These are phyloP conservation scores for Chamaenerion angustifolium DNA, from an alignment of 345 rosid species.

Conservation along the genomic window DNA sequence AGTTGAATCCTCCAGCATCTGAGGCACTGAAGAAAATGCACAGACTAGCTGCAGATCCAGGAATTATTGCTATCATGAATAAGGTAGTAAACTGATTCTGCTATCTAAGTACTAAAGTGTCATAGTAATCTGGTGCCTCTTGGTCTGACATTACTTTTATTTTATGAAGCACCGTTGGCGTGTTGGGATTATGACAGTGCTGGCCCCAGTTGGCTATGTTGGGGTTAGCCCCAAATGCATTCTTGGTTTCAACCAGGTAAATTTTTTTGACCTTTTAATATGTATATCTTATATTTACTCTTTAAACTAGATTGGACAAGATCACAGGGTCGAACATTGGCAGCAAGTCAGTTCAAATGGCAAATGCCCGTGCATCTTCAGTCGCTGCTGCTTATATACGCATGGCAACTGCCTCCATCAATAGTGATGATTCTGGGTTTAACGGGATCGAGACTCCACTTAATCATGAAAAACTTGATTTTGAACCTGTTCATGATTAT, in stretches of 20 bases:
- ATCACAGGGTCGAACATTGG: slow-evolving; percentile 71
- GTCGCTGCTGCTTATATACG: slow-evolving; percentile 83
- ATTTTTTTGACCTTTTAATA: background rate
- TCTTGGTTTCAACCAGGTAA: slow-evolving; percentile 89
- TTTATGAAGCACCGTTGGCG: slow-evolving; percentile 74
- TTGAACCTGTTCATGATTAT: slow-evolving; percentile 10
- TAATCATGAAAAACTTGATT: slow-evolving; percentile 5
- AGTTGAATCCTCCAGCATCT: too few species aligned
- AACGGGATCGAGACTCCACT: background rate
- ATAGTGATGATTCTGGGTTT: slow-evolving; percentile 38
- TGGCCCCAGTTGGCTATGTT: slow-evolving; percentile 97
- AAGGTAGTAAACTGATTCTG: too few species aligned
- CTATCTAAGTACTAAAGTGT: too few species aligned
- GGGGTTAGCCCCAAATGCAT: slow-evolving; percentile 80
- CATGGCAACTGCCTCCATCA: slow-evolving; percentile 19
- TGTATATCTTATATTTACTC: background rate
- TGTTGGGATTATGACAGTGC: slow-evolving; percentile 81
- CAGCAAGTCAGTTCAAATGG: slow-evolving; percentile 27
- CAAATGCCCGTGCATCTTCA: slow-evolving; percentile 61
- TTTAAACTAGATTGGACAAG: slow-evolving; percentile 69
- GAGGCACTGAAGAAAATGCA: too few species aligned
- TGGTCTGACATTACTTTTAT: too few species aligned
- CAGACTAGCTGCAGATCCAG: too few species aligned
- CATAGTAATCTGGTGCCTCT: too few species aligned
- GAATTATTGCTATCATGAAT: too few species aligned